These are phyloP conservation scores for Eutrema salsugineum DNA, from an alignment of 441 rosid genomes.

Conservation along the genomic window DNA sequence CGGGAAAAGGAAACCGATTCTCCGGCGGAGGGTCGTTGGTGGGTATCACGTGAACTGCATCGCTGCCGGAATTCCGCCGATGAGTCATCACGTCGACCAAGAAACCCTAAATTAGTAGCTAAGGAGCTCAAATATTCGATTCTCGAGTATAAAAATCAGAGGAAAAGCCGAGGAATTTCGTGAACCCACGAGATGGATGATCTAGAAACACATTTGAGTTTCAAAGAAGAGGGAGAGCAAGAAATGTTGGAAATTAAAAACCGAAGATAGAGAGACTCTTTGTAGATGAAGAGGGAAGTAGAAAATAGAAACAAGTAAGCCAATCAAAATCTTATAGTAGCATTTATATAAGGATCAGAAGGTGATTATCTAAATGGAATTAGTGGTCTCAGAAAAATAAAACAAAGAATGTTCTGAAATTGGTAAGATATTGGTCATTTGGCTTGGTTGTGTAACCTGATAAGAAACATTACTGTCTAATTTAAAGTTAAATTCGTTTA, in stretches of 20 bases:
- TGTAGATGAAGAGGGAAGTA: constrained; percentile 6
- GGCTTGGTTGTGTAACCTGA: not conserved
- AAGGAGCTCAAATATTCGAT: constrained; percentile 19
- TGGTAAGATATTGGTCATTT: not conserved
- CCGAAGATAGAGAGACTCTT: not conserved
- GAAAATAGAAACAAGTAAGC: not conserved
- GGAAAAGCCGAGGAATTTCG: not conserved
- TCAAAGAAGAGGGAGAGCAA: not conserved
- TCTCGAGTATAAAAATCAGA: not conserved
- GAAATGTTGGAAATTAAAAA: not conserved
- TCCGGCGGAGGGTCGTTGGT: constrained; percentile 42
- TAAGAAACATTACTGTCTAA: not conserved
- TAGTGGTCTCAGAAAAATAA: not conserved
- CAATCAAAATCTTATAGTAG: not conserved
- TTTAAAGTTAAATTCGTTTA: not conserved
- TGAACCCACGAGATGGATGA: constrained; percentile 16
- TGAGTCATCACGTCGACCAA: constrained; percentile 48
- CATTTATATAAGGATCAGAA: not conserved
- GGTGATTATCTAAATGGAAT: not conserved
- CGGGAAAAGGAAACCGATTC: constrained; percentile 45
- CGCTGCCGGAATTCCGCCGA: constrained; percentile 45
- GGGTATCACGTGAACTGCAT: constrained; percentile 62
- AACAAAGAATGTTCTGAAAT: not conserved
- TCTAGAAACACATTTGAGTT: not conserved
- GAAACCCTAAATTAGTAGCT: constrained; percentile 6